Evolutionary conservation across 2,329 filamentous ascomycete genomes (phyloP), one percentile per base, ranked within the genome.

Genomic region (Incumbomyces lentus): DNA sequence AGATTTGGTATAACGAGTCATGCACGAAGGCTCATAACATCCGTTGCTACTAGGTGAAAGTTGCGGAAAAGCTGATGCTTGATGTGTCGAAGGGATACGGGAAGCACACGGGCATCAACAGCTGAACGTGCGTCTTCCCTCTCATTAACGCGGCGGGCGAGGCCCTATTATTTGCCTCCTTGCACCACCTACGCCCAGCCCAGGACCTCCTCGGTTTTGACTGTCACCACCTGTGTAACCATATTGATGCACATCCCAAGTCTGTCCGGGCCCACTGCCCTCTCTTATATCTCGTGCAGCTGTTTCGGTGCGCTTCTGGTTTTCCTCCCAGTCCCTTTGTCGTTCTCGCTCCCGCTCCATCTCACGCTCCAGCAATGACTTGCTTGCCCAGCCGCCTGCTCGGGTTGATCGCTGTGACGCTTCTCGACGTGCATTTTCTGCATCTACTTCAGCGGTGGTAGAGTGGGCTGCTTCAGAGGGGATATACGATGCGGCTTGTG

Each of bases 281-380:
- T 68, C 62, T 0, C 69, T 69, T 6, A 68, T 61, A 46, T 66
- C 64, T 11, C 67, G 68, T 1, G 70, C 67, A 1, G 70, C 70
- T 29, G 66, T 67, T 44, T 68, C 64, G 1, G 70, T 66, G 13
- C 65, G 68, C 44, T 74, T 68, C 58, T 82, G 79, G 16, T 66
- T 66, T 37, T 79, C 73, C 58, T 82, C 78, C 79, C 79, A 82
- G 50, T 82, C 79, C 32, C 71, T 68, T 58, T 82, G 79, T 39
- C 78, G 70, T 57, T 80, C 75, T 13, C 78, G 72, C 58, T 82
- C 79, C 16, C 76, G 74, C 59, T 82, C 78, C 79, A 81, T 82
- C 54, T 82, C 79, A 6, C 78, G 73, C 57, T 81, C 78, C 2
- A 82, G 68, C 1, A 82, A 67, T 2, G 75, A 78, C 57, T 78